Conservation (phyloP, 164 flowering plant species). For the Magnolia kwangsiensis region DNA sequence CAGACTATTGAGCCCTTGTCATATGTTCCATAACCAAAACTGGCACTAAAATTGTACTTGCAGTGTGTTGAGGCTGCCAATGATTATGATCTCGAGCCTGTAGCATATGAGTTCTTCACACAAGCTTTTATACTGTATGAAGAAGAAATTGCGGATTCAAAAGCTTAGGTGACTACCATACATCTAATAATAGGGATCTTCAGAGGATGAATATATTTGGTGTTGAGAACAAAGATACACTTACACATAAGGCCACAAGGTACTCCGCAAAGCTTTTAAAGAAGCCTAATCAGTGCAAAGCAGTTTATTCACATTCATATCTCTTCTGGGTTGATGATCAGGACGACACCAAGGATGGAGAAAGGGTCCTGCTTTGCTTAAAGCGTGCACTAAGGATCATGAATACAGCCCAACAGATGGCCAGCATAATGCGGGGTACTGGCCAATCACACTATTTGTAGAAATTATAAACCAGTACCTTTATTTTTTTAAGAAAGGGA, state of each 20-base stretch:
- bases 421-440: constrained; percentile 78
- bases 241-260: constrained; percentile 99
- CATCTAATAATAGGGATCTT: too few species aligned
- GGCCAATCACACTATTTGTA: constrained; percentile 78
- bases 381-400: constrained; percentile 94
- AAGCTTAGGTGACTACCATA: too few species aligned
- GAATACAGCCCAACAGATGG: constrained; percentile 97
- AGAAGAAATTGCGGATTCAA: too few species aligned
- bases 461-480: constrained; percentile 95
- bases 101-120: too few species aligned
- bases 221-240: constrained; percentile 91
- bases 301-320: constrained; percentile 95
- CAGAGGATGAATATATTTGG: constrained; percentile 91
- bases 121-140: too few species aligned
- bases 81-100: too few species aligned
- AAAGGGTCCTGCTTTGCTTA: constrained; percentile 93
- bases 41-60: too few species aligned
- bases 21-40: too few species aligned
- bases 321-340: constrained; percentile 98
- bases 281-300: constrained; percentile 98
- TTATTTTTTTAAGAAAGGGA: constrained; percentile 91
- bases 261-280: constrained; percentile 97
- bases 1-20: too few species aligned
- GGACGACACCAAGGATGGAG: constrained; percentile 90
- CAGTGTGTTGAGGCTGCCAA: too few species aligned